Percentiles rank a stretch among this genome's conserved stretches.
These are phyloP conservation scores for Colletotrichum simmondsii DNA, from an alignment of 2,329 filamentous ascomycete species.

Conservation along the genomic window DNA sequence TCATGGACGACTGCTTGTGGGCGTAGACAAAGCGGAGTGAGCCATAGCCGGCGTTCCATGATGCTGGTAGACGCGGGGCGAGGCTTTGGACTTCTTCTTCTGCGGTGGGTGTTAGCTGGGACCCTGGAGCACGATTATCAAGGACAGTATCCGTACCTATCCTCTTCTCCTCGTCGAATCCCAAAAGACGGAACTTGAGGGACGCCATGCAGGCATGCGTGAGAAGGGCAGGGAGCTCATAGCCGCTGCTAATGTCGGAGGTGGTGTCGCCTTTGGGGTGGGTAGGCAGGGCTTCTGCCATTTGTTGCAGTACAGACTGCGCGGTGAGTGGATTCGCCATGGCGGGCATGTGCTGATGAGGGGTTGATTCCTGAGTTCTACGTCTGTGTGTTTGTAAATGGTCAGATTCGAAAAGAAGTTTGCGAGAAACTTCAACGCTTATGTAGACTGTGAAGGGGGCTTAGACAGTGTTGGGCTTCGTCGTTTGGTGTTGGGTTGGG, in stretches of 20 bases:
- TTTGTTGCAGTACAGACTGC: slow-evolving; percentile 61
- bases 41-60: slow-evolving; percentile 82
- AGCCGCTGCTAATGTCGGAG: slow-evolving; percentile 75
- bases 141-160: slow-evolving; percentile 63
- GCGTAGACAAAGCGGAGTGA: slow-evolving; percentile 87
- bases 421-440: neutral
- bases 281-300: slow-evolving; percentile 70
- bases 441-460: neutral
- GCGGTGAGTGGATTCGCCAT: slow-evolving; percentile 51
- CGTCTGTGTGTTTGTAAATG: slow-evolving; percentile 1
- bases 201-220: slow-evolving; percentile 85
- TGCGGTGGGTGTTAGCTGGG: slow-evolving; percentile 43
- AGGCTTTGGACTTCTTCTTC: slow-evolving; percentile 67
- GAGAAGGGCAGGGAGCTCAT: slow-evolving; percentile 86
- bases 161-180: slow-evolving; percentile 84
- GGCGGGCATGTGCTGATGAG: neutral
- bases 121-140: too few species aligned
- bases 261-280: slow-evolving; percentile 62
- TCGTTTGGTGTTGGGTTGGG: slow-evolving; percentile 4
- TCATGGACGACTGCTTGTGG: slow-evolving; percentile 86
- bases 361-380: neutral
- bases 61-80: slow-evolving; percentile 73
- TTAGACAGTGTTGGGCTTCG: neutral
- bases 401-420: neutral
- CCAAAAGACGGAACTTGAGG: slow-evolving; percentile 83